Conservation (phyloP, 345 rosid genomes). For the Syzygium aqueum region DNA sequence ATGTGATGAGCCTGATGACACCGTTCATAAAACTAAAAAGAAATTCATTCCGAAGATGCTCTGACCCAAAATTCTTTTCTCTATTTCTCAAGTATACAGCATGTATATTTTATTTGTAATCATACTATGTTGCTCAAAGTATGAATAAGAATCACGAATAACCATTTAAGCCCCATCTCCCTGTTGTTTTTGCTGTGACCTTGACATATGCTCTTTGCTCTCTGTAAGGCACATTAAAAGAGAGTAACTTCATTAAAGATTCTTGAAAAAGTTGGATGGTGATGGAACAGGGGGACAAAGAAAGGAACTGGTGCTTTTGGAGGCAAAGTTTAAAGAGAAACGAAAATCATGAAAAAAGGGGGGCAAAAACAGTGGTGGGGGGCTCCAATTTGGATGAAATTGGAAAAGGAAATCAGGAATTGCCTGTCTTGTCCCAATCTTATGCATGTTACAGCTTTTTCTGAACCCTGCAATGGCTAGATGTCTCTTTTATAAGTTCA, state of each 20-base stretch:
- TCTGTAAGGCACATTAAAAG: background rate
- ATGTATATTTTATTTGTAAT: constrained; percentile 16
- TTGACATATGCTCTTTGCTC: background rate
- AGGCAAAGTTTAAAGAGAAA: background rate
- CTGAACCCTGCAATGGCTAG: background rate
- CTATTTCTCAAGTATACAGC: background rate
- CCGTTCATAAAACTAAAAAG: constrained; percentile 2
- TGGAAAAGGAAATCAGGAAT: background rate
- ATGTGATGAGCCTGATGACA: constrained; percentile 13
- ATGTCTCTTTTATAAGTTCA: background rate
- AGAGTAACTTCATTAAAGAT: background rate
- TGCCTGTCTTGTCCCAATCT: background rate
- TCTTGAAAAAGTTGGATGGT: constrained; percentile 1
- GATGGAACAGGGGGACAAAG: background rate
- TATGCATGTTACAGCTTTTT: background rate
- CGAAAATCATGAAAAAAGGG: background rate
- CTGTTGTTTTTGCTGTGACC: background rate
- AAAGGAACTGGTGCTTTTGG: background rate
- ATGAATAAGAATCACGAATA: constrained; percentile 13
- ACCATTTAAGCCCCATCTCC: background rate
- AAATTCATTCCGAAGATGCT: constrained; percentile 11
- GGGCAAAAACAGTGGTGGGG: background rate
- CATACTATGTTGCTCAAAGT: constrained; percentile 12
- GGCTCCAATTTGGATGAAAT: background rate
- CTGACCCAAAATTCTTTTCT: constrained; percentile 18